Evolutionary conservation across 2,329 filamentous ascomycete species (phyloP).

Genomic region (Hypoxylon sp.): DNA sequence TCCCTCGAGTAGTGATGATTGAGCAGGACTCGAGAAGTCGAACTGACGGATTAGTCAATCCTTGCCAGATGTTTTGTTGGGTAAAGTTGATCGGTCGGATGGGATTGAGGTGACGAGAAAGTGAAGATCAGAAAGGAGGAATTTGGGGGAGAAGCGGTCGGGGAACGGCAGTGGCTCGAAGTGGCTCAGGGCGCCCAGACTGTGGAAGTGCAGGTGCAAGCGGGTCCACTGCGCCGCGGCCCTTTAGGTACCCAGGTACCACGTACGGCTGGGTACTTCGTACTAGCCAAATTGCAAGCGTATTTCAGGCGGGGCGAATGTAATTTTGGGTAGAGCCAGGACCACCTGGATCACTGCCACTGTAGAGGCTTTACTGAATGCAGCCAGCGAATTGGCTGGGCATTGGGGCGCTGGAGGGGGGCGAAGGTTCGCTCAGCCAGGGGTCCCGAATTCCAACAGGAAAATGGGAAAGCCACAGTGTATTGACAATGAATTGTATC

Average conservation of each 20-base stretch:
- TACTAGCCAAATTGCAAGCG: constrained; percentile 41
- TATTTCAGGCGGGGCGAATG: constrained; percentile 38
- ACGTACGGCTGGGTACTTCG: constrained; percentile 17
- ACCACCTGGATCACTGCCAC: constrained; percentile 37
- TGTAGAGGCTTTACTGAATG: constrained; percentile 37
- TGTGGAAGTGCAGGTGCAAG: constrained; percentile 15
- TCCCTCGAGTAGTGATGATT: constrained; percentile 46
- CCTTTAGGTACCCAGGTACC: constrained; percentile 20
- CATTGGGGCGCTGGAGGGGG: constrained; percentile 20
- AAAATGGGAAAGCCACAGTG: constrained; percentile 7
- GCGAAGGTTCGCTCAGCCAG: constrained; percentile 24
- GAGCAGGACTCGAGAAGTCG: constrained; percentile 44
- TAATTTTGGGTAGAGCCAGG: constrained; percentile 41
- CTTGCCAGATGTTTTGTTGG: constrained; percentile 46
- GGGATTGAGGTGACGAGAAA: constrained; percentile 46
- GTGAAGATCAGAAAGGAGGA: constrained; percentile 53
- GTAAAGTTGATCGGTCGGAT: constrained; percentile 47
- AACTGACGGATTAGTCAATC: constrained; percentile 49
- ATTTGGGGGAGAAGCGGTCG: constrained; percentile 53
- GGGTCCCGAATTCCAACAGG: constrained; percentile 35
- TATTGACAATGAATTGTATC: constrained; percentile 17
- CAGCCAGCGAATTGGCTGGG: constrained; percentile 18
- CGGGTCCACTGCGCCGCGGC: constrained; percentile 33
- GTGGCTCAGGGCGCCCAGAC: constrained; percentile 17
- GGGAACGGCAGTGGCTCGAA: constrained; percentile 45